phyloP scores from a whole-genome alignment of 495 filamentous ascomycete genomes.

The Podospora didyma region DNA sequence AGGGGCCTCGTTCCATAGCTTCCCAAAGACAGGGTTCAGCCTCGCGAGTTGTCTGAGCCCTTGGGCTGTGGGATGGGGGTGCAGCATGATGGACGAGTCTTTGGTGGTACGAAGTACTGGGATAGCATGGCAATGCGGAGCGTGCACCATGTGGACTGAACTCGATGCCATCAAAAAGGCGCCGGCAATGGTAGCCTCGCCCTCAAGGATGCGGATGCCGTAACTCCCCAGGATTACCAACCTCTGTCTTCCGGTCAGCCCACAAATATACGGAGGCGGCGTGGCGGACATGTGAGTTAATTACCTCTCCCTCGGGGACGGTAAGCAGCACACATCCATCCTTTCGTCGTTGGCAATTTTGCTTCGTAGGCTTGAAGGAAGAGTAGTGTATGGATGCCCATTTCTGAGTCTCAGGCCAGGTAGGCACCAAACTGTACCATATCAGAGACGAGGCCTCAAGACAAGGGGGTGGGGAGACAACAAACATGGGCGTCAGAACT shows the following conservation, averaged over 20 bases:
- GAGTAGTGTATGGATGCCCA: conserved; percentile 28
- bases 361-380: conserved; percentile 40
- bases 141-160: conserved; percentile 58
- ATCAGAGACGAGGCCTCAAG: neutral
- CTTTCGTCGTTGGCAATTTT: conserved; percentile 34
- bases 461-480: neutral
- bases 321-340: conserved; percentile 34
- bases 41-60: conserved; percentile 54
- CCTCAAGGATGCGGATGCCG: conserved; percentile 59
- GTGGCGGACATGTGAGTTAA: neutral
- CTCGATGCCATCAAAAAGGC: conserved; percentile 56
- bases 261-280: neutral
- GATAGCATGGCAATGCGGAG: conserved; percentile 71
- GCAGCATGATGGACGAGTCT: conserved; percentile 46
- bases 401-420: conserved; percentile 10
- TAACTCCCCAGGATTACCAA: conserved; percentile 69
- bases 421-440: neutral
- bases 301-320: conserved; percentile 45
- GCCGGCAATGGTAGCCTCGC: conserved; percentile 62
- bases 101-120: conserved; percentile 62
- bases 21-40: conserved; percentile 66
- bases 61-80: conserved; percentile 46
- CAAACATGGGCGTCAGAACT: neutral
- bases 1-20: conserved; percentile 61
- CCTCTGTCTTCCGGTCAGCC: conserved; percentile 47